Evolutionary conservation across 1,284 basidiomycete genomes (phyloP).

Genomic region (Boletellus deceptivus): DNA sequence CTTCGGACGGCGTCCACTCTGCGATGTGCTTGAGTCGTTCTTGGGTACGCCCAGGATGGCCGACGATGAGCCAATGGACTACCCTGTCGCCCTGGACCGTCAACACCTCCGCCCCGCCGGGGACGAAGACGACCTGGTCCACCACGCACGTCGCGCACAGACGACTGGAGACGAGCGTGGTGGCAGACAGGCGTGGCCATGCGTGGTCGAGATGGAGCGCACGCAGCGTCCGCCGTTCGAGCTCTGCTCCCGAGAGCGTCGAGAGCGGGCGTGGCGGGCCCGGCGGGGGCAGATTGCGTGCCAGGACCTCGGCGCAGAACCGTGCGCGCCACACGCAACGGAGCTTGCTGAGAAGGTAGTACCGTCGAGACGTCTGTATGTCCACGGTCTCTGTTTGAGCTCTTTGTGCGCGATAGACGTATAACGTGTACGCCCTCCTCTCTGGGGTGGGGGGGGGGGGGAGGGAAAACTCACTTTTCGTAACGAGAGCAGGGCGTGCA

Average conservation of each 20-base stretch:
- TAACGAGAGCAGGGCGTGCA: conserved; percentile 16
- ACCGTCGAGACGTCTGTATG: conserved; percentile 27
- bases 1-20: conserved; percentile 18
- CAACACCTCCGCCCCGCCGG: conserved; percentile 26
- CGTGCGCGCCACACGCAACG: conserved; percentile 23
- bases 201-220: conserved; percentile 24
- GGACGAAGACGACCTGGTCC: conserved; percentile 30
- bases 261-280: conserved; percentile 14
- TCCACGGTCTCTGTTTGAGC: too few species aligned
- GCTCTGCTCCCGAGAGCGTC: conserved; percentile 20
- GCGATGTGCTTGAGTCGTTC: conserved; percentile 18
- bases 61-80: conserved; percentile 23
- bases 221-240: conserved; percentile 27
- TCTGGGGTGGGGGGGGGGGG: too few species aligned
- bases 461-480: conserved; percentile 19
- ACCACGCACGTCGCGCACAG: conserved; percentile 5
- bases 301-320: conserved; percentile 25
- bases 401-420: too few species aligned
- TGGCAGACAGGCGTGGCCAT: conserved; percentile 23
- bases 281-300: conserved; percentile 19
- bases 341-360: conserved; percentile 27
- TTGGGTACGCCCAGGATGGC: conserved; percentile 10
- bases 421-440: too few species aligned
- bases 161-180: conserved; percentile 8
- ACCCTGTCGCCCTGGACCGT: conserved; percentile 29